Evolutionary conservation across 2,329 filamentous ascomycete genomes (phyloP).

Genomic region (Aspergillus piperis): DNA sequence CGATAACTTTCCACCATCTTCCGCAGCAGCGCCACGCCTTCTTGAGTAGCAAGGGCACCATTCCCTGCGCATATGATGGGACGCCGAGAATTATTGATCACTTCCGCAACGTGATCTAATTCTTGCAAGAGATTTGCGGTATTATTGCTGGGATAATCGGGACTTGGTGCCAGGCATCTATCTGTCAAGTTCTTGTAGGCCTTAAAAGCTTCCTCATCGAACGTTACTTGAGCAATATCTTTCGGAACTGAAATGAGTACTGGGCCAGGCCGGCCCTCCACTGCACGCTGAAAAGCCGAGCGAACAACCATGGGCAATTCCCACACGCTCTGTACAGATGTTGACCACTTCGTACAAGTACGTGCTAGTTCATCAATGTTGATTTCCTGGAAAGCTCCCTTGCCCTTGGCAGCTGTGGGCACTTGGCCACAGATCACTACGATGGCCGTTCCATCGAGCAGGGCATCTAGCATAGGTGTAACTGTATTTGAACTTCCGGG

Average conservation of each 20-base stretch:
- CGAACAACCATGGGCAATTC: slow-evolving; percentile 88
- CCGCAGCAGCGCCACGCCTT: slow-evolving; percentile 73
- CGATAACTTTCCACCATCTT: slow-evolving; percentile 78
- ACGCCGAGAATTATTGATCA: slow-evolving; percentile 85
- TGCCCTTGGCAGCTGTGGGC: slow-evolving; percentile 79
- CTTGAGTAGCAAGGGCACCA: slow-evolving; percentile 72
- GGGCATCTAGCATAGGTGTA: slow-evolving; percentile 88
- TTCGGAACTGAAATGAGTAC: slow-evolving; percentile 92
- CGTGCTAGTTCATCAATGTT: slow-evolving; percentile 87
- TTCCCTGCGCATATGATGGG: slow-evolving; percentile 91
- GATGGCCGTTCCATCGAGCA: slow-evolving; percentile 89
- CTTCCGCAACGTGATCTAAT: slow-evolving; percentile 73
- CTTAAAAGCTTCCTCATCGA: slow-evolving; percentile 63
- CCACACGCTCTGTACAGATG: slow-evolving; percentile 88
- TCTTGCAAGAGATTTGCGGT: slow-evolving; percentile 61
- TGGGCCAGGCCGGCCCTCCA: slow-evolving; percentile 83
- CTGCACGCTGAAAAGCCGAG: slow-evolving; percentile 94
- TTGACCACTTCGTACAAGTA: slow-evolving; percentile 96
- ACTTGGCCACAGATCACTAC: slow-evolving; percentile 94
- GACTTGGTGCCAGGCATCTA: slow-evolving; percentile 49
- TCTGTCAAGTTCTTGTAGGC: slow-evolving; percentile 20
- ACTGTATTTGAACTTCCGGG: slow-evolving; percentile 93
- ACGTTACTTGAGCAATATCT: slow-evolving; percentile 77
- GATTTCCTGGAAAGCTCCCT: slow-evolving; percentile 91
- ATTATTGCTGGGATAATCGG: slow-evolving; percentile 67